Conservation (phyloP, 306 rosid species). For the Crotalaria pallida region DNA sequence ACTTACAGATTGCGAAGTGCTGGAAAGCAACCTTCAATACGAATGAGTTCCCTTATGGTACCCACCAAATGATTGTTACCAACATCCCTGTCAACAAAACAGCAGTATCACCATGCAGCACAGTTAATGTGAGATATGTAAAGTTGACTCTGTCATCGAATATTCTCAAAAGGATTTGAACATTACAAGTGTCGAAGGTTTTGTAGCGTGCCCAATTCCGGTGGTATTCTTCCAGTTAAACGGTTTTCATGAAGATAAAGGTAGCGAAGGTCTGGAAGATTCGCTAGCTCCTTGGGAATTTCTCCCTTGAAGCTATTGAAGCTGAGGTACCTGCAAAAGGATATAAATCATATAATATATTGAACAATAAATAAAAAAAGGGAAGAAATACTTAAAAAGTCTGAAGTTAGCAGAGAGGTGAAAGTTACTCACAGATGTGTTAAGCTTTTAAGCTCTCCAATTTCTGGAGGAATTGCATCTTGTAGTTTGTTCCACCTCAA, state of each 20-base stretch:
- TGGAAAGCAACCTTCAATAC: conserved; percentile 92
- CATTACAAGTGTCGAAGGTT: conserved; percentile 83
- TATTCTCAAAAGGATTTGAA: background rate
- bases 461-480: conserved; percentile 93
- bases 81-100: conserved; percentile 62
- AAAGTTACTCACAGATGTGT: conserved; percentile 81
- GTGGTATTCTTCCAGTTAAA: conserved; percentile 73
- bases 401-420: background rate
- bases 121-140: conserved; percentile 7
- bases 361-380: background rate
- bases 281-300: conserved; percentile 90
- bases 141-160: background rate
- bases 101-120: conserved; percentile 18
- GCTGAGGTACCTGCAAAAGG: conserved; percentile 67
- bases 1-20: conserved; percentile 91
- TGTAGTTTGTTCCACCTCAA: conserved; percentile 99
- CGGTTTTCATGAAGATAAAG: conserved; percentile 95
- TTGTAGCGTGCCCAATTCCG: conserved; percentile 91
- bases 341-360: background rate
- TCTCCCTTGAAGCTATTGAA: conserved; percentile 97
- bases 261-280: conserved; percentile 91
- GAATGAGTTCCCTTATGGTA: conserved; percentile 93
- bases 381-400: background rate
- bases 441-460: conserved; percentile 90
- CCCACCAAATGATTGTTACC: conserved; percentile 99